phyloP scores from a whole-genome alignment of 164 flowering plant genomes.

The Tetrastigma voinierianum region DNA sequence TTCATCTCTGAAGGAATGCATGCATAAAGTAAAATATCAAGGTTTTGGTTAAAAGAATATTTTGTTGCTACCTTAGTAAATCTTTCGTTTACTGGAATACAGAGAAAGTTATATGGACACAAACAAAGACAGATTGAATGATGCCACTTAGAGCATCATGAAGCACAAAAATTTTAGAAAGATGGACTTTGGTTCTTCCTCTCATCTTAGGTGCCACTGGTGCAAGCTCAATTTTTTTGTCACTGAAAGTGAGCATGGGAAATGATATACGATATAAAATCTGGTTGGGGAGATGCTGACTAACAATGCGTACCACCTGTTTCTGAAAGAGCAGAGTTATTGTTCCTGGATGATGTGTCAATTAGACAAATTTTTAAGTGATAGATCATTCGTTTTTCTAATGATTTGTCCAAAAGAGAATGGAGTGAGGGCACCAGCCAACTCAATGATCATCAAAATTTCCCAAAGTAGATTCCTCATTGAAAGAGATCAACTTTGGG shows the following conservation, averaged over 20 bases:
- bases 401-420: slow-evolving; percentile 66
- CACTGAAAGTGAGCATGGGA: slow-evolving; percentile 72
- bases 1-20: slow-evolving; percentile 64
- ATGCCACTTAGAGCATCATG: slow-evolving; percentile 15
- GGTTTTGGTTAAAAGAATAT: slow-evolving; percentile 35
- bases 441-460: slow-evolving; percentile 61
- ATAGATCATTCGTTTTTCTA: slow-evolving; percentile 71
- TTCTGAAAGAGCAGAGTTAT: slow-evolving; percentile 40
- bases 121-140: slow-evolving; percentile 10
- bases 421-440: slow-evolving; percentile 77
- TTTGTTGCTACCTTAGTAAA: slow-evolving; percentile 27
- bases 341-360: slow-evolving; percentile 32
- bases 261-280: slow-evolving; percentile 65
- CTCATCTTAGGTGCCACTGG: slow-evolving; percentile 41
- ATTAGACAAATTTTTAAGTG: slow-evolving; percentile 33
- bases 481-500: slow-evolving; percentile 12
- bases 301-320: slow-evolving; percentile 23
- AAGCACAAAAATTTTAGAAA: slow-evolving; percentile 39
- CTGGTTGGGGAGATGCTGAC: slow-evolving; percentile 59
- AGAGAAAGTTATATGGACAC: slow-evolving; percentile 2
- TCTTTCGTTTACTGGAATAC: slow-evolving; percentile 1
- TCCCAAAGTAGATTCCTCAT: slow-evolving; percentile 4
- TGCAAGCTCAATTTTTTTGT: too few relatives aligned
- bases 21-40: slow-evolving; percentile 54
- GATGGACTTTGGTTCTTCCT: slow-evolving; percentile 88